Conservation (phyloP, 2,329 filamentous ascomycete genomes). For the Trichoderma asperellum region DNA sequence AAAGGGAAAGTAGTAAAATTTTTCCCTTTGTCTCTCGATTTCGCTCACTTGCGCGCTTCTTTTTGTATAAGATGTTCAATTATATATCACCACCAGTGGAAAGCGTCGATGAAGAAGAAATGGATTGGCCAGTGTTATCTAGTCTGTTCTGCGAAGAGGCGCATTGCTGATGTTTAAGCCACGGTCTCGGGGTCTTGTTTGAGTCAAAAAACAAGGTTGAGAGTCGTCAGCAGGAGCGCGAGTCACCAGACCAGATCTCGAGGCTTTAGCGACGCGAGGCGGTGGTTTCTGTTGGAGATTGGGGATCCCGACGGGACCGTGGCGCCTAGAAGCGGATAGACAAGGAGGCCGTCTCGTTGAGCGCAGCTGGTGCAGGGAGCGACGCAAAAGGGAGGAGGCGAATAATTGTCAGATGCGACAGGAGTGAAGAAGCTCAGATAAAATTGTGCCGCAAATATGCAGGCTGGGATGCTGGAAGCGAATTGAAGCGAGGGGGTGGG, state of each 20-base stretch:
- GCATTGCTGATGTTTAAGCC: conserved; percentile 23
- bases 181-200: neutral
- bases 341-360: neutral
- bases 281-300: neutral
- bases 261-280: neutral
- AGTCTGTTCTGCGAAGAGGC: conserved; percentile 13
- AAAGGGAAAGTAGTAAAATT: conserved; percentile 14
- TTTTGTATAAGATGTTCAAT: neutral
- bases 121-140: conserved; percentile 24
- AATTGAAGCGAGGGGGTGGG: conserved; percentile 25
- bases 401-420: neutral
- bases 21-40: neutral
- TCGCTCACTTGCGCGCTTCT: neutral
- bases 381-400: neutral
- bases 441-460: conserved; percentile 10
- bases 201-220: conserved; percentile 1
- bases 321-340: conserved; percentile 19
- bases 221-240: conserved; percentile 25
- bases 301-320: neutral
- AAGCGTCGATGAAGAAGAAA: conserved; percentile 23
- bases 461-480: conserved; percentile 1
- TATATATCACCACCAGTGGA: conserved; percentile 10
- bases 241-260: conserved; percentile 19
- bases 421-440: neutral
- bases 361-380: neutral